A percentile compares a stretch with the other conserved stretches of the same genome.
These are phyloP conservation scores for Hawksworthiomyces lignivorus DNA, from an alignment of 2,329 filamentous ascomycete species.

Conservation along the genomic window DNA sequence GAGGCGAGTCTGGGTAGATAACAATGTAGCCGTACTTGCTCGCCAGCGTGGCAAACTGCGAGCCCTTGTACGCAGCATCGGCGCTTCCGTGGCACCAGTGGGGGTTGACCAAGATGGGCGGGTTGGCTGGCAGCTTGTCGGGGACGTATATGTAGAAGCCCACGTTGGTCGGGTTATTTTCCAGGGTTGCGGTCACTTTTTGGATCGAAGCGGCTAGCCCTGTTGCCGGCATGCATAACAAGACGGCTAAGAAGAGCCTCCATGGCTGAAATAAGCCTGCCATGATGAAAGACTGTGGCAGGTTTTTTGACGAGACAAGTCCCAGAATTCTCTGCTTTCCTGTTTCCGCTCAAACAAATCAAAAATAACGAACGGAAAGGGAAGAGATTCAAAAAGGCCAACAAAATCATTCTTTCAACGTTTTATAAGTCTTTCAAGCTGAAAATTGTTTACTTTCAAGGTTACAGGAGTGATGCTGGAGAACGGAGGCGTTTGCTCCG, in stretches of 20 bases:
- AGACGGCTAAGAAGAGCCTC: too few relatives aligned
- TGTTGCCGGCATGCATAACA: neutral
- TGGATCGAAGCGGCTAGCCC: slow-evolving; percentile 1
- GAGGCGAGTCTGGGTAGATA: slow-evolving; percentile 32
- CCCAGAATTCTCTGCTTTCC: too few relatives aligned
- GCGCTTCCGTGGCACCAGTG: slow-evolving; percentile 52
- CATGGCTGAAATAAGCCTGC: too few relatives aligned
- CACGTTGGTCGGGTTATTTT: slow-evolving; percentile 42
- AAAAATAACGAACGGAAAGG: too few relatives aligned
- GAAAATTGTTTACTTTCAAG: too few relatives aligned
- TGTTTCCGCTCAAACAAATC: too few relatives aligned
- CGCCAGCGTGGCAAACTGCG: slow-evolving; percentile 46
- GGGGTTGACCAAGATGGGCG: slow-evolving; percentile 46
- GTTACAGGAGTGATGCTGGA: too few relatives aligned
- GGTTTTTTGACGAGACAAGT: too few relatives aligned
- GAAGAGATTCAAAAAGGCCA: too few relatives aligned
- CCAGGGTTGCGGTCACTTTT: slow-evolving; percentile 17
- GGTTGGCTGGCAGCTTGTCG: slow-evolving; percentile 31
- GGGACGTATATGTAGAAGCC: slow-evolving; percentile 46
- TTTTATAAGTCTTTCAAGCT: too few relatives aligned
- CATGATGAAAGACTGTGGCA: too few relatives aligned
- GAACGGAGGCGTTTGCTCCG: neutral
- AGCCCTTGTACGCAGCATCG: slow-evolving; percentile 37
- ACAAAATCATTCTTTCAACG: too few relatives aligned
- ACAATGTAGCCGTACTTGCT: slow-evolving; percentile 46